Evolutionary conservation across 108 stramenopile species (phyloP).

Genomic region (Bacterosira constricta): DNA sequence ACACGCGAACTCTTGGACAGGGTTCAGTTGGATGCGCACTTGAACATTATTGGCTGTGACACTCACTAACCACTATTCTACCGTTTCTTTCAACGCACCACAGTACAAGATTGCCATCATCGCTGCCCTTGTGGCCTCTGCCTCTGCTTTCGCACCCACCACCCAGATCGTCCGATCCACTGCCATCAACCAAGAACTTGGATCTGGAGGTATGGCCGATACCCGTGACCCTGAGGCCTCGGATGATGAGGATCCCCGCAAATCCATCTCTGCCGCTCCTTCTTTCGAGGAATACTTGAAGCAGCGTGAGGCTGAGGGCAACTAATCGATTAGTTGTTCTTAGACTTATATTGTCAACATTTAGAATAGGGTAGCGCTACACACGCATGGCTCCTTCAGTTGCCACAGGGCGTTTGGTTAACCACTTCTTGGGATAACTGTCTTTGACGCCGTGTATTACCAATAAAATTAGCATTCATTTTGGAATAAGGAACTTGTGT

Average conservation of each 20-base stretch:
- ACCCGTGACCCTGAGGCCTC: conserved; percentile 76
- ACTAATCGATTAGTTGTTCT: not conserved
- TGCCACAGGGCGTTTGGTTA: no score
- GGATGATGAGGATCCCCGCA: conserved; percentile 77
- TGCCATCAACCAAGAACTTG: conserved; percentile 44
- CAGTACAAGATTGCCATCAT: conserved; percentile 55
- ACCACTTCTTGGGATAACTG: no score
- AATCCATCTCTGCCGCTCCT: conserved; percentile 83
- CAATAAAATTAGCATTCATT: no score
- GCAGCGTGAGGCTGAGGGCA: conserved; percentile 45
- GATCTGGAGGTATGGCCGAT: conserved; percentile 80
- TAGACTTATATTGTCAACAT: not conserved
- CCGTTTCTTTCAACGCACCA: not conserved
- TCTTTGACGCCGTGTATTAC: no score
- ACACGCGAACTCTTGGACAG: no score
- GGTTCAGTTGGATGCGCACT: no score
- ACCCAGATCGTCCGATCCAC: conserved; percentile 16
- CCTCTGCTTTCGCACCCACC: conserved; percentile 64
- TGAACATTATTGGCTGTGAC: no score
- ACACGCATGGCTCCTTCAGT: no score
- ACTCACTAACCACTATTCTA: not conserved
- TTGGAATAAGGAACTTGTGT: no score
- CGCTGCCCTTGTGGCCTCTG: conserved; percentile 57
- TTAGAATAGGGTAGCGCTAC: not conserved
- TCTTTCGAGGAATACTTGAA: conserved; percentile 90